Percentiles rank a stretch among this genome's conserved stretches.
Conservation (phyloP, 31 red algal genomes). For the Porphyra umbilicalis region DNA sequence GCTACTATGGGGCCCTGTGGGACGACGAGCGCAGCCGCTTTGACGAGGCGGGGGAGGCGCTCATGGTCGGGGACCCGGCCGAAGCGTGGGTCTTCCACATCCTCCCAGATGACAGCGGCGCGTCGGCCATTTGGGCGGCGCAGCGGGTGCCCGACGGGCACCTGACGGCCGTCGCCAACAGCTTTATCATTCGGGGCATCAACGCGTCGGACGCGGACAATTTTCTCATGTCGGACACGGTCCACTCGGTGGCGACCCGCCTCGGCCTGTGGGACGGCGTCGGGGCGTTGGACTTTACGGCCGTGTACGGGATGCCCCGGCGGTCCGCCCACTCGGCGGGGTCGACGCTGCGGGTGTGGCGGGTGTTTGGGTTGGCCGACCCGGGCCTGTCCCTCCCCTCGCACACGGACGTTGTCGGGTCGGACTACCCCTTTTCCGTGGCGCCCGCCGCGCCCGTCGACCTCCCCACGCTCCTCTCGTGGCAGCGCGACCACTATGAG, state of each 20-base stretch:
- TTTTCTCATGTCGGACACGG: constrained; percentile 36
- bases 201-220: constrained; percentile 13
- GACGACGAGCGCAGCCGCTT: background rate
- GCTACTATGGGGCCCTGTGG: constrained; percentile 48
- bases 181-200: constrained; percentile 42
- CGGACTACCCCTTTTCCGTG: constrained; percentile 47
- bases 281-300: constrained; percentile 44
- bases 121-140: constrained; percentile 51
- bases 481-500: constrained; percentile 51
- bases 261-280: constrained; percentile 14
- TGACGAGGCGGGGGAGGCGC: constrained; percentile 45
- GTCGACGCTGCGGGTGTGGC: constrained; percentile 34
- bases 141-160: constrained; percentile 48
- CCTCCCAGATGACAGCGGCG: constrained; percentile 31
- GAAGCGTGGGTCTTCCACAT: constrained; percentile 65
- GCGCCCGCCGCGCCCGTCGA: constrained; percentile 11
- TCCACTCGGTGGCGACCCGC: constrained; percentile 18
- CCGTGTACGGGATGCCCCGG: constrained; percentile 17
- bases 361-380: constrained; percentile 25
- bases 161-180: constrained; percentile 48
- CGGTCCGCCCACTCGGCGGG: constrained; percentile 14
- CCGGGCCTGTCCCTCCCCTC: constrained; percentile 18
- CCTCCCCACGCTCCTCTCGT: constrained; percentile 17
- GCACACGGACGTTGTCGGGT: constrained; percentile 17
- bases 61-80: constrained; percentile 32